Evolutionary conservation across 2,329 filamentous ascomycete genomes (phyloP).

Genomic region (Cladosporium oxysporum): DNA sequence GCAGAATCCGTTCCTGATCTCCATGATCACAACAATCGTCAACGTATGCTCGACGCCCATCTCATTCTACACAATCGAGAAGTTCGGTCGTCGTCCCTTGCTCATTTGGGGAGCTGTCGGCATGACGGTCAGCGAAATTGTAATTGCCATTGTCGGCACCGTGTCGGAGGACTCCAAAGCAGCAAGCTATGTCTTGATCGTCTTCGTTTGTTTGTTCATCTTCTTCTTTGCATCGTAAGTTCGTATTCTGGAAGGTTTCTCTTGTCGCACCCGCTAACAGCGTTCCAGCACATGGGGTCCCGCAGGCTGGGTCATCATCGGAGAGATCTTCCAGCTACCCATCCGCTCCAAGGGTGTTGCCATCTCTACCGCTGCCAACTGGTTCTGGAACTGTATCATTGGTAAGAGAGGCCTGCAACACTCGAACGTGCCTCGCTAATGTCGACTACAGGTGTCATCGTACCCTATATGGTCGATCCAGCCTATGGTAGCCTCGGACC

Average conservation of each 20-base stretch:
- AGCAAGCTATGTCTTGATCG: constrained; percentile 62
- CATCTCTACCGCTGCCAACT: constrained; percentile 85
- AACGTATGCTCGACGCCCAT: constrained; percentile 84
- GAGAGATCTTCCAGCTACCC: constrained; percentile 81
- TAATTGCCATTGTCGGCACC: constrained; percentile 69
- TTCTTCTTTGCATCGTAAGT: constrained; percentile 74
- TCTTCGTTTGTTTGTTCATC: constrained; percentile 90
- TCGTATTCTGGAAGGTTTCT: background rate
- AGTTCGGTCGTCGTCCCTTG: constrained; percentile 75
- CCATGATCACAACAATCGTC: constrained; percentile 82
- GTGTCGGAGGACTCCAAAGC: constrained; percentile 46
- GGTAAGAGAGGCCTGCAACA: background rate
- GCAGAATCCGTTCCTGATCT: constrained; percentile 76
- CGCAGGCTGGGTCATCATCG: constrained; percentile 64
- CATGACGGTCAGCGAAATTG: constrained; percentile 84
- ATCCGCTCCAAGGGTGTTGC: constrained; percentile 62
- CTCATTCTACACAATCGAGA: constrained; percentile 86
- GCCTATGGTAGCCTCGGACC: constrained; percentile 56
- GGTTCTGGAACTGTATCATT: constrained; percentile 75
- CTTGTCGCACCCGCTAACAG: background rate
- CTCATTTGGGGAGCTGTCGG: constrained; percentile 76
- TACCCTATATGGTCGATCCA: constrained; percentile 67
- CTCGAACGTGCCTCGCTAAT: background rate
- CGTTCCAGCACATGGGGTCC: constrained; percentile 54
- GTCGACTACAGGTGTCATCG: constrained; percentile 65